phyloP scores from a whole-genome alignment of 2,329 filamentous ascomycete species.

The Pseudonectria foliicola region DNA sequence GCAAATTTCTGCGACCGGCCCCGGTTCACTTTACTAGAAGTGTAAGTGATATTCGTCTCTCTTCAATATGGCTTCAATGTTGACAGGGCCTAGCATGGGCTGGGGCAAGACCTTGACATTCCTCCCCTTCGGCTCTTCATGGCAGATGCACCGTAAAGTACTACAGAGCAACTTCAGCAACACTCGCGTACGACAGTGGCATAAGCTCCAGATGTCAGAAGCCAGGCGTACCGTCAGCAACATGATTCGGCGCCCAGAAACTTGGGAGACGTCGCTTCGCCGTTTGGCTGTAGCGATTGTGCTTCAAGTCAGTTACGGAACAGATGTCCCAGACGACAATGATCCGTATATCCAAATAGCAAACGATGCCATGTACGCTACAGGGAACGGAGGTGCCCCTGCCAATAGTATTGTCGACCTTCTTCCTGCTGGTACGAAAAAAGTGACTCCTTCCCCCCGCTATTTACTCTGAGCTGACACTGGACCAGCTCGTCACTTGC shows the following conservation, averaged over 20 bases:
- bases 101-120: slow-evolving; percentile 42
- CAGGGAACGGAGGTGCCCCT: slow-evolving; percentile 24
- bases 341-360: slow-evolving; percentile 26
- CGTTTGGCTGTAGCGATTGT: slow-evolving; percentile 26
- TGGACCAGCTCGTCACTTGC: slow-evolving; percentile 17
- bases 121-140: slow-evolving; percentile 33
- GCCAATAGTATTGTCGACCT: slow-evolving; percentile 36
- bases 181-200: slow-evolving; percentile 24
- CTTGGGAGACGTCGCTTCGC: slow-evolving; percentile 21
- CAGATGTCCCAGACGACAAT: slow-evolving; percentile 20
- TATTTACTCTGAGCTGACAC: too few relatives aligned
- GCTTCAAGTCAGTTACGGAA: slow-evolving; percentile 26
- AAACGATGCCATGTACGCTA: slow-evolving; percentile 25
- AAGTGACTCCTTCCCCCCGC: too few relatives aligned
- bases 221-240: slow-evolving; percentile 13
- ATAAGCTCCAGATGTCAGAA: slow-evolving; percentile 18
- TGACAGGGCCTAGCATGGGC: slow-evolving; percentile 27
- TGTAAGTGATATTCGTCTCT: slow-evolving; percentile 14
- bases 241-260: slow-evolving; percentile 12
- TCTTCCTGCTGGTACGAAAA: slow-evolving; percentile 30
- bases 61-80: neutral
- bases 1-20: slow-evolving; percentile 38
- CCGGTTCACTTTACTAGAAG: slow-evolving; percentile 32
- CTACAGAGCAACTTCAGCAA: slow-evolving; percentile 36
- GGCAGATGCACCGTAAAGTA: slow-evolving; percentile 35